Conservation (phyloP, 345 rosid genomes). For the Lagerstroemia speciosa region DNA sequence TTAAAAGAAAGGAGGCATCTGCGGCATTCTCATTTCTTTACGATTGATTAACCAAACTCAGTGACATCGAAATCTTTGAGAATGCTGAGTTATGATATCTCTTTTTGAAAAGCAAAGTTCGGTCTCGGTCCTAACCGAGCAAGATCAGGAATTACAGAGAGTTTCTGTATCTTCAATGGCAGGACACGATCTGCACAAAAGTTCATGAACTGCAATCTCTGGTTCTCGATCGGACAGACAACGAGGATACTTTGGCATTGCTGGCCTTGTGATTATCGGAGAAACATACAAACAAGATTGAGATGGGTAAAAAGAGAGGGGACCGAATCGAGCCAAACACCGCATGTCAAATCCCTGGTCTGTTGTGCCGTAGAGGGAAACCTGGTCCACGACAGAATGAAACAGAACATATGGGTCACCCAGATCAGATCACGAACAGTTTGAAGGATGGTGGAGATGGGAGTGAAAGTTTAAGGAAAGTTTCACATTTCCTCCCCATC, state of each 20-base stretch:
- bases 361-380: background rate
- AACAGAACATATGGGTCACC: background rate
- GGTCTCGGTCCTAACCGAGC: background rate
- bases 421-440: background rate
- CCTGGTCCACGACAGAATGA: background rate
- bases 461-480: background rate
- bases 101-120: background rate
- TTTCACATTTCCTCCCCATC: background rate
- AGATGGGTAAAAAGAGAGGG: background rate
- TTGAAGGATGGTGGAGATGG: background rate
- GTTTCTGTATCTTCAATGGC: background rate
- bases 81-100: background rate
- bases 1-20: background rate
- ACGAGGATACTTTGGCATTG: background rate
- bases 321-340: background rate
- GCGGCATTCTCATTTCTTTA: background rate
- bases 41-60: background rate
- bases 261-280: background rate
- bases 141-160: background rate
- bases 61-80: background rate
- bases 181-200: background rate
- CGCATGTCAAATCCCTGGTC: background rate
- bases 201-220: background rate
- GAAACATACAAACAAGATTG: background rate
- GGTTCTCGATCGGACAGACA: background rate